Base-by-base conservation (phyloP, 1,284 basidiomycete genomes). In the Sporisorium sorghi region DNA sequence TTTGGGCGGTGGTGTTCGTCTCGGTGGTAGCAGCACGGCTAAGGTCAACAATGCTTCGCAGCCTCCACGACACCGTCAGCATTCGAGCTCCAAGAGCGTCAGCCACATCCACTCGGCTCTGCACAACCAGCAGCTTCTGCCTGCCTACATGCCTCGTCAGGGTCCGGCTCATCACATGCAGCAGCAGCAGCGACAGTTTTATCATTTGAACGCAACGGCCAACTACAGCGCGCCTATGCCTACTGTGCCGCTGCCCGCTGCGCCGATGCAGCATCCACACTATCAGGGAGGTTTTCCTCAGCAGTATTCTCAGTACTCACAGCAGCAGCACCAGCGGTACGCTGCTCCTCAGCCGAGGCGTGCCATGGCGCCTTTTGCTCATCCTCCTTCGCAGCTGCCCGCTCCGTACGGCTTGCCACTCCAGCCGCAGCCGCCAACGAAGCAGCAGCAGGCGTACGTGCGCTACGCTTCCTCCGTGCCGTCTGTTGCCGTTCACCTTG, bases 1-100 rank as follows among this genome's bases (percentile, higher is more conserved):
- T 3, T 58, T 81, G 21, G 79, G 79, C 30, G 79, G 79, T 21
- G 79, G 79, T 23, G 77, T 81, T 9, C 59, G 68, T 21, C 63
- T 81, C 8, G 78, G 78, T 26, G 75, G 72, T 21, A 23, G 26
- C 21, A 5, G 47, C 5, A 28, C 37, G 9, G 11, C 32, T 10
- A 59, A 54, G 19, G 19, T 24, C 43, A 33, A 11, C 52, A 32
- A 28, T 54, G 8, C 40, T 32, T 33, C 40, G 14, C 54, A 50
- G 30, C 43, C 53, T 1, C 52, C 46, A 1, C 56, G 72, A n/a
- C 54, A 60, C 33, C 63, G 62, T 35, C 72, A 75, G 47, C 72
- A 74, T 26, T 35, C 58, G 26, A 51, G 39, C 35, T 70, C 72
- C 1, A 70, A 75, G 54, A 70, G 67, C 49, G 52, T 74, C 44